Percentiles rank a stretch among this genome's conserved stretches.
These are phyloP conservation scores for Notholithocarpus densiflorus DNA, from an alignment of 306 rosid genomes.

Conservation along the genomic window DNA sequence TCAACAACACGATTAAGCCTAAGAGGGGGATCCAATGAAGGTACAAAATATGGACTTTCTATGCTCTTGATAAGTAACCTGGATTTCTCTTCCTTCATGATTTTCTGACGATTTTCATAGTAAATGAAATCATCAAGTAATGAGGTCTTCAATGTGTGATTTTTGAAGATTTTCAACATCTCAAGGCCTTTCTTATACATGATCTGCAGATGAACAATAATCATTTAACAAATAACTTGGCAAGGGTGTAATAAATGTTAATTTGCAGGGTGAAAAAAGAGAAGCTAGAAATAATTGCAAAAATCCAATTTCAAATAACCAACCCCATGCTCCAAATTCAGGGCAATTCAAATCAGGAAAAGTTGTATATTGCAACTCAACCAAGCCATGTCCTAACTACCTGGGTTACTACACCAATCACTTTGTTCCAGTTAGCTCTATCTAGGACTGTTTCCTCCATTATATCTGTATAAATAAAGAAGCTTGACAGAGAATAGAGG, in stretches of 20 bases:
- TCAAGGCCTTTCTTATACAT: slow-evolving; percentile 69
- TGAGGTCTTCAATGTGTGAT: slow-evolving; percentile 68
- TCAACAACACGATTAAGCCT: slow-evolving; percentile 50
- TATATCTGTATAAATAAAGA: background rate
- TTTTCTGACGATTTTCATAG: slow-evolving; percentile 88
- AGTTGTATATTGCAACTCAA: background rate
- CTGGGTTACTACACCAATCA: background rate
- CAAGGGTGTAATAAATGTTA: no score
- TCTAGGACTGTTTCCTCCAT: background rate
- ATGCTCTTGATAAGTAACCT: slow-evolving; percentile 48
- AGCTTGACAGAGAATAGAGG: background rate
- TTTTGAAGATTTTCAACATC: slow-evolving; percentile 81
- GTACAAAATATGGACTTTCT: slow-evolving; percentile 41
- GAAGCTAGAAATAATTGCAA: background rate
- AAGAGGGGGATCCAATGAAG: slow-evolving; percentile 47
- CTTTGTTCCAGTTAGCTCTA: background rate
- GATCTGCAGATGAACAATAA: slow-evolving; percentile 51
- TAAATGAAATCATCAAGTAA: slow-evolving; percentile 85
- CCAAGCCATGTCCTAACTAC: background rate
- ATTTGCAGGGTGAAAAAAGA: background rate
- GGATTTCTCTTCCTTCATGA: slow-evolving; percentile 85
- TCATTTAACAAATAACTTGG: background rate
- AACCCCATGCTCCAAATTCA: background rate
- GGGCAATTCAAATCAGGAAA: background rate
- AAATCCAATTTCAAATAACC: background rate